Evolutionary conservation across 2,329 filamentous ascomycete genomes (phyloP), one percentile per base, ranked within the genome.

Genomic region (Coniochaeta sp.): DNA sequence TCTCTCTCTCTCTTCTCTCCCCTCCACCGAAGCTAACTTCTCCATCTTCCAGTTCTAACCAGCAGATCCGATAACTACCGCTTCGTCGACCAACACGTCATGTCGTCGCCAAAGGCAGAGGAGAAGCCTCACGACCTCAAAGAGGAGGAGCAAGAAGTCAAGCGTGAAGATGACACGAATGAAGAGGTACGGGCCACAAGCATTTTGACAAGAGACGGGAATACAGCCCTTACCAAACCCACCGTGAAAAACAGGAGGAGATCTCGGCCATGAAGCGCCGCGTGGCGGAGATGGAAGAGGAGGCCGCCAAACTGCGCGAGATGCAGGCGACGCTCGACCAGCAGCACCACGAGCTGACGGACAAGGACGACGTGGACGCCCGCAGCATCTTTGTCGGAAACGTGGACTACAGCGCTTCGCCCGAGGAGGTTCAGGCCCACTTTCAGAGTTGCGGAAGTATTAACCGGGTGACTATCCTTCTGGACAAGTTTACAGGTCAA

Each of bases 361-460:
- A 93, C 78, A 96, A 96, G 76, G 93, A 97, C 74, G 96, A 97
- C 67, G 87, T 99, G 62, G 95, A 99, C 76, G 88, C 88, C 66
- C 88, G 95, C 70, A 97, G 92, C 77, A 92, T 99, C 75, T 99
- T 99, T 73, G 95, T 99, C 52, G 95, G 95, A 67, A 99, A 99
- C 69, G 95, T 99, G 66, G 95, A 99, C 77, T 99, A 99, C 75
- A 93, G 91, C 63, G 93, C 93, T 24, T 96, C 92, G 30, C 95
- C 95, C 2, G 95, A 99, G 77, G 95, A 99, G 79, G 95, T 99
- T 62, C 95, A 99, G 79, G 91, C 92, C 62, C 95, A 99, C 72
- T 99, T 99, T 79, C 92, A 96, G 80, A 96, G 88, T 80, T 96
- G 92, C 70, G 95, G 95, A 62, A 91, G 90, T 66, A 99, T 99